Base-by-base conservation (phyloP, 2,329 filamentous ascomycete species). In the Hymenoscyphus linearis region DNA sequence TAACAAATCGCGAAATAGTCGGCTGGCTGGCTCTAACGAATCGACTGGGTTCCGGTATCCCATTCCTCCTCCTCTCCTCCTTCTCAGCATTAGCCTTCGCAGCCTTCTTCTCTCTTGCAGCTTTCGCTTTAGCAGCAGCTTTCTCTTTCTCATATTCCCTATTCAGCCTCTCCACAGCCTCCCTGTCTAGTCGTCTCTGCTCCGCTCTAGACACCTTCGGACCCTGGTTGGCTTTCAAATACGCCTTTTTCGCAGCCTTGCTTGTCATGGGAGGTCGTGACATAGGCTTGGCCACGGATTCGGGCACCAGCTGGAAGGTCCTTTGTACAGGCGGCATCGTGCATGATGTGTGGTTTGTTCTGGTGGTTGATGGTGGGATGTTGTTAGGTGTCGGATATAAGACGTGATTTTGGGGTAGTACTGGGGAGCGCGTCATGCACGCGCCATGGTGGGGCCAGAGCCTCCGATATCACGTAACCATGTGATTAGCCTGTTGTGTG, bases 11-110 rank as follows among this genome's bases (percentile, higher is more conserved):
- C 18, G 82, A 76, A 64, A 87, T 83, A 0, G 80, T 83, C 50
- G 80, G 80, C 69, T 86, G 84, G 36, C 83, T 85, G 0, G 83
- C 79, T 37, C 79, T 76, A 4, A 83, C 80, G 56, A 63, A 66
- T 62, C 59, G 67, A 13, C 76, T 76, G n/a, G 82, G 76, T 4
- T 85, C 72, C 14, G 84, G 84, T 61, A 83, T 60, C 0, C 83
- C 81, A 59, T 76, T 79, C 64, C 75, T 80, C 67, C 74, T 81
- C 73, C 79, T 82, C 57, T 75, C 78, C n/a, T 80, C 78, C 52
- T 73, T 75, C 61, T 80, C 79, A 7, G 76, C 77, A 27, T 76
- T 70, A 55, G 83, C 82, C 67, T 80, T 84, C 16, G 78, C 80
- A 62, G 78, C 80, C 71, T 83, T 85, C 72, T 78, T 82, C 44